Conservation (phyloP, 345 rosid genomes). For the Camelina neglecta region DNA sequence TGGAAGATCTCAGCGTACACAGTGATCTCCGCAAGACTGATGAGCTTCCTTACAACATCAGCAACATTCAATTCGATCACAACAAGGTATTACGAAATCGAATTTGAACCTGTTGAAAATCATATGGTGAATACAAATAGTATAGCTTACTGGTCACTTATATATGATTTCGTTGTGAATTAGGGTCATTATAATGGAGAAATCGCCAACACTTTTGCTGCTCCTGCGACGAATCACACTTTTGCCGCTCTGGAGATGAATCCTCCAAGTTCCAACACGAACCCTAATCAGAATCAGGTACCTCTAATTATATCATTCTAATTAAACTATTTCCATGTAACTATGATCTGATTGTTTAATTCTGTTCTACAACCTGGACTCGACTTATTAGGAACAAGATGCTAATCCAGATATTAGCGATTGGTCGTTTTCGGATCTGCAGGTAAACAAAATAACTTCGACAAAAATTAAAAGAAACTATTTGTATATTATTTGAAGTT, state of each 20-base stretch:
- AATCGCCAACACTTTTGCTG: slow-evolving; percentile 26
- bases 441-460: slow-evolving; percentile 28
- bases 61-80: slow-evolving; percentile 17
- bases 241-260: not conserved
- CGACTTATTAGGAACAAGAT: slow-evolving; percentile 32
- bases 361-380: slow-evolving; percentile 7
- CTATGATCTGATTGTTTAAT: not conserved
- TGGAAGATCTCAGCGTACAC: slow-evolving; percentile 24
- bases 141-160: not conserved
- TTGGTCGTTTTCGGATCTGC: slow-evolving; percentile 20
- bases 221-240: not conserved
- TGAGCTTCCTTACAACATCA: slow-evolving; percentile 27
- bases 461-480: not conserved
- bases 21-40: not conserved
- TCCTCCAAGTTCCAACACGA: not conserved
- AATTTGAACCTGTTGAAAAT: not conserved
- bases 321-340: not conserved
- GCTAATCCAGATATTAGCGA: slow-evolving; percentile 18
- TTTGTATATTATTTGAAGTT: not conserved
- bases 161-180: slow-evolving; percentile 9
- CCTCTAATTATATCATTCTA: not conserved
- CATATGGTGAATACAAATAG: not conserved
- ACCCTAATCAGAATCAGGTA: slow-evolving; percentile 37
- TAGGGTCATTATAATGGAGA: slow-evolving; percentile 33
- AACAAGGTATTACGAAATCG: slow-evolving; percentile 29